Conservation (phyloP, 495 filamentous ascomycete species). For the Chlorociboria aeruginascens region DNA sequence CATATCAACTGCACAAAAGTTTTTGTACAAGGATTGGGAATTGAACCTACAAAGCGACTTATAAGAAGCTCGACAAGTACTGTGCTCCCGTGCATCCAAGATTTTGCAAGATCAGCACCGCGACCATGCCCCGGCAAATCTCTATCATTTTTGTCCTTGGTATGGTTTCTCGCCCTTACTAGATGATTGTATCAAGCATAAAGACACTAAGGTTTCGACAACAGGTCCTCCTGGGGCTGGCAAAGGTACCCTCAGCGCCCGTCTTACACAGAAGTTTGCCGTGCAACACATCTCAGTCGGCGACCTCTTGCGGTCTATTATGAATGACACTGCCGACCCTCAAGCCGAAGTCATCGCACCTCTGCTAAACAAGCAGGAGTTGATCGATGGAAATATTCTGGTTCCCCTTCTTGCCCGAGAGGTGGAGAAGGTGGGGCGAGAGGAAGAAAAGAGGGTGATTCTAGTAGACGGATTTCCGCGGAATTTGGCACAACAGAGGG, state of each 20-base stretch:
- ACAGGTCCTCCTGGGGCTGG: slow-evolving; percentile 4
- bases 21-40: too few relatives aligned
- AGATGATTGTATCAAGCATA: neutral
- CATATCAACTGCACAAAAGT: too few relatives aligned
- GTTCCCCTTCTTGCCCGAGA: neutral
- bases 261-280: neutral
- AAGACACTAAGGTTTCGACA: neutral
- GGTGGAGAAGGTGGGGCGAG: neutral
- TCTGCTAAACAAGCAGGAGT: neutral
- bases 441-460: neutral
- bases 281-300: slow-evolving; percentile 4
- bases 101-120: too few relatives aligned
- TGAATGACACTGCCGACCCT: neutral
- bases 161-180: too few relatives aligned
- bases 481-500: neutral
- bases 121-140: too few relatives aligned
- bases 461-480: slow-evolving; percentile 6
- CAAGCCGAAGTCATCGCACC: neutral
- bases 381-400: neutral
- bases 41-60: too few relatives aligned
- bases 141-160: too few relatives aligned
- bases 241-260: slow-evolving; percentile 2
- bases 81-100: too few relatives aligned
- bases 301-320: slow-evolving; percentile 2
- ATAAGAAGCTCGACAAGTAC: too few relatives aligned